phyloP scores from a whole-genome alignment of 2,329 filamentous ascomycete genomes.

The Epichloe bromicola region DNA sequence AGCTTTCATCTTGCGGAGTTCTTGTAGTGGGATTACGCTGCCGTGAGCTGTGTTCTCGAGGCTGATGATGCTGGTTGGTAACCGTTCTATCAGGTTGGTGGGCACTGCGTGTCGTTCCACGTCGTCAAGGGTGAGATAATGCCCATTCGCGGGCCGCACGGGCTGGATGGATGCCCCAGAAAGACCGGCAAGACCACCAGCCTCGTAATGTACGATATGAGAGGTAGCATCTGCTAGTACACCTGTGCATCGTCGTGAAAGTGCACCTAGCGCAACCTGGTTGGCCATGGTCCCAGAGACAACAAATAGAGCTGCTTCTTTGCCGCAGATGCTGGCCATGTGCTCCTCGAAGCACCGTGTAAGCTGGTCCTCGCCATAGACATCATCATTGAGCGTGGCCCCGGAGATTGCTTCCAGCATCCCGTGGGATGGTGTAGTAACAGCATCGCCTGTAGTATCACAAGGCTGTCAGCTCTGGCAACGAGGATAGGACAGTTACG shows the following conservation, averaged over 20 bases:
- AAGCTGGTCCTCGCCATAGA: conserved; percentile 2
- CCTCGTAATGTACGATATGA: conserved; percentile 60
- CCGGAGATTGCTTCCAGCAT: conserved; percentile 6
- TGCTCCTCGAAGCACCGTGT: background rate
- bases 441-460: conserved; percentile 1
- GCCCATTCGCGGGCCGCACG: conserved; percentile 55
- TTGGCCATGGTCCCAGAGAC: conserved; percentile 91
- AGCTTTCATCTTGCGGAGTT: conserved; percentile 51
- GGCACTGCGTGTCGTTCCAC: conserved; percentile 51
- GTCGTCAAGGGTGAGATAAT: conserved; percentile 65
- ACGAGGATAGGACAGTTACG: too few relatives aligned
- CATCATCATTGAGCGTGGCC: conserved; percentile 5
- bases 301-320: conserved; percentile 67
- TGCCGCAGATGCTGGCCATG: conserved; percentile 34
- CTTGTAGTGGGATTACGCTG: conserved; percentile 60
- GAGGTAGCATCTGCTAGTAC: conserved; percentile 65
- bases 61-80: conserved; percentile 67
- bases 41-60: conserved; percentile 78
- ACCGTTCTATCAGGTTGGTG: conserved; percentile 58
- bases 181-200: conserved; percentile 34
- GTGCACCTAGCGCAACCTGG: conserved; percentile 66
- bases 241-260: conserved; percentile 64
- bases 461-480: too few relatives aligned
- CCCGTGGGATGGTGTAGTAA: conserved; percentile 4
- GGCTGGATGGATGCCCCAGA: conserved; percentile 52